phyloP scores from a whole-genome alignment of 1,139 yeast genomes.

The Magnusiomyces sp. region DNA sequence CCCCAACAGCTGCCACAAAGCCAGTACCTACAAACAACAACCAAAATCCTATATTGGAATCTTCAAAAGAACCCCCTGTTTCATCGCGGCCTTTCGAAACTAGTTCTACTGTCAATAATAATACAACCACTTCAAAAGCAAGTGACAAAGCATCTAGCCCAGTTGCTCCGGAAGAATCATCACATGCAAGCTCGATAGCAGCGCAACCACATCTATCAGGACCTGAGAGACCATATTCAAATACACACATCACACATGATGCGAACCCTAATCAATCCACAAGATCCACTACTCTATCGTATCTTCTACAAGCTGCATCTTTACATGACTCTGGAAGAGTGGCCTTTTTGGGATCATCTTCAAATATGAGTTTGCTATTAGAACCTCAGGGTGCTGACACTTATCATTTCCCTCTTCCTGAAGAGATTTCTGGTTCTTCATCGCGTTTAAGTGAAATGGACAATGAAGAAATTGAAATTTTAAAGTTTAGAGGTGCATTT shows the following conservation, averaged over 20 bases:
- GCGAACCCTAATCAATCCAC: too few species aligned
- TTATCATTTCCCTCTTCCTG: constrained; percentile 32
- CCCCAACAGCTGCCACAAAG: background rate
- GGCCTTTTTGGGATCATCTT: constrained; percentile 29
- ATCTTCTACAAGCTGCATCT: constrained; percentile 3
- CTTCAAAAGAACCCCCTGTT: background rate
- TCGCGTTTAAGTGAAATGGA: constrained; percentile 37
- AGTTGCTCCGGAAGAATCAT: too few species aligned
- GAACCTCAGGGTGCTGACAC: constrained; percentile 28
- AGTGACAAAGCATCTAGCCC: too few species aligned
- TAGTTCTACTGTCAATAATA: too few species aligned
- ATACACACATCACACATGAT: too few species aligned
- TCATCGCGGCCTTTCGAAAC: too few species aligned
- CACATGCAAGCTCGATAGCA: too few species aligned
- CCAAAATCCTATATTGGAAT: background rate
- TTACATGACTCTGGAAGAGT: constrained; percentile 20
- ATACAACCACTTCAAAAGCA: too few species aligned
- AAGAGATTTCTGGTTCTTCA: constrained; percentile 22
- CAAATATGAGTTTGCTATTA: constrained; percentile 29
- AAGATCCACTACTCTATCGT: background rate
- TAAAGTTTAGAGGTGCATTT: constrained; percentile 66
- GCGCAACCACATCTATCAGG: too few species aligned
- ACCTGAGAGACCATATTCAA: too few species aligned
- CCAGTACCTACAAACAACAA: background rate
- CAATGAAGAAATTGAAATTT: constrained; percentile 58